Base-by-base conservation (phyloP, 352 stramenopile genomes). In the Pythium vanterpoolii region DNA sequence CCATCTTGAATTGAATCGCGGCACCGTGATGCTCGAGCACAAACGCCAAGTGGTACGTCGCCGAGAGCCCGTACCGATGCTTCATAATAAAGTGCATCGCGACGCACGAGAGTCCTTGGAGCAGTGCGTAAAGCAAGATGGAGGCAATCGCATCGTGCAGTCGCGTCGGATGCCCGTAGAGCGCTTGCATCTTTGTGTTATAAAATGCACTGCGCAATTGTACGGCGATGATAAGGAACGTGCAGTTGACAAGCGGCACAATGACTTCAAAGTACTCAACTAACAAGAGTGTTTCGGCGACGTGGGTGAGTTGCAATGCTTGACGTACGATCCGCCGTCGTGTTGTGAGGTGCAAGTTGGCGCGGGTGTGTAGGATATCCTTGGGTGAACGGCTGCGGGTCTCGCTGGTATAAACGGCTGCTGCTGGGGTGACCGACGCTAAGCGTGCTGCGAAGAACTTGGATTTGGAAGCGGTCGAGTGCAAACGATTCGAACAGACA, bases 211-310 rank as follows among this genome's bases (percentile, higher is more conserved):
- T 47, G 1, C 30, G 24, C 1, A 66, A 39, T 26, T 43, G 43
- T 2, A n/a, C 54, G 0, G 51, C 30, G 30, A 64, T 24, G 27
- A 34, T 40, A 21, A 71, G 24, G 53, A 66, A 71, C 1, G 47
- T 31, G 26, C 16, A 36, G 34, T 66, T 71, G 45, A 64, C 21
- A 3, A 71, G 24, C 23, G 63, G 63, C 6, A 71, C 36, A 5
- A 52, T 38, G 3, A 71, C 51, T 43, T 66, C 63, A 4, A 66
- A 56, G 46, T 71, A 71, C 63, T 71, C 63, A 24, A 71, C 57
- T n/a, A 71, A 46, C n/a, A 71, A 27, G 26, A 71, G 54, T 8
- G 51, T 48, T 16, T 71, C 63, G n/a, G 63, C 63, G 5, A 57
- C 57, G 36, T 48, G 26, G 3, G 36, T 45, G 16, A 62, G 10